These are phyloP conservation scores for Ceraceosorus guamensis DNA, from an alignment of 1,284 basidiomycete species.

Conservation along the genomic window DNA sequence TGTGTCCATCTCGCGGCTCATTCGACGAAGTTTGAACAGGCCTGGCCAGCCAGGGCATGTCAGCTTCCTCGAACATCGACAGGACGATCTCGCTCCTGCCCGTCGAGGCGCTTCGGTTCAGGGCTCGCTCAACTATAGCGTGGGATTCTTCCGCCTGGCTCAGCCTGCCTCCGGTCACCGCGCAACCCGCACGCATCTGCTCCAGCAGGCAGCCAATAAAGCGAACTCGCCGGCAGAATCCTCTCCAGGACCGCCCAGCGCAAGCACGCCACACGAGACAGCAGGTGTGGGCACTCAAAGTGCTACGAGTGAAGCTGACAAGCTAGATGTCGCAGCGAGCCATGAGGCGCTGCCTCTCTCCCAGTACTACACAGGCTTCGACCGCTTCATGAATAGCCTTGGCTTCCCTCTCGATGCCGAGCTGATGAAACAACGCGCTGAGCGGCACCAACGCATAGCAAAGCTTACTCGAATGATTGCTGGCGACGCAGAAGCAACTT, in stretches of 20 bases:
- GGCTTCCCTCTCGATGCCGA: conserved; percentile 34
- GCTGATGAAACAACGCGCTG: conserved; percentile 18
- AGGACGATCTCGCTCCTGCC: conserved; percentile 28
- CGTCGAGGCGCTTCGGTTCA: conserved; percentile 21
- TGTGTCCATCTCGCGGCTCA: conserved; percentile 28
- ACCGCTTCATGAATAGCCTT: conserved; percentile 29
- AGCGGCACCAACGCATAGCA: conserved; percentile 27
- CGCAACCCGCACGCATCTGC: conserved; percentile 20
- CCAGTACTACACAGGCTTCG: conserved; percentile 36
- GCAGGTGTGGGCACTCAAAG: not conserved
- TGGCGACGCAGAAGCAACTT: conserved; percentile 25
- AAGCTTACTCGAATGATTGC: conserved; percentile 29
- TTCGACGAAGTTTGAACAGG: conserved; percentile 8
- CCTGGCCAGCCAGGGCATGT: conserved; percentile 3
- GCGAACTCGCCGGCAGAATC: not conserved
- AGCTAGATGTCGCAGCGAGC: not conserved
- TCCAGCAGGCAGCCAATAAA: conserved; percentile 14
- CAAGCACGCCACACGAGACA: no score
- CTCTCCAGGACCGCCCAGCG: not conserved
- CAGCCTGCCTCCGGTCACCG: conserved; percentile 20
- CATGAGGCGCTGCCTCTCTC: conserved; percentile 14
- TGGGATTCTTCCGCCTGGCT: conserved; percentile 34
- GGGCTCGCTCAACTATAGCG: conserved; percentile 37
- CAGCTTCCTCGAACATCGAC: conserved; percentile 28
- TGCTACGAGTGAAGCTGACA: not conserved